Evolutionary conservation across 2,329 filamentous ascomycete species (phyloP).

Genomic region (Fusarium pseudocircinatum): DNA sequence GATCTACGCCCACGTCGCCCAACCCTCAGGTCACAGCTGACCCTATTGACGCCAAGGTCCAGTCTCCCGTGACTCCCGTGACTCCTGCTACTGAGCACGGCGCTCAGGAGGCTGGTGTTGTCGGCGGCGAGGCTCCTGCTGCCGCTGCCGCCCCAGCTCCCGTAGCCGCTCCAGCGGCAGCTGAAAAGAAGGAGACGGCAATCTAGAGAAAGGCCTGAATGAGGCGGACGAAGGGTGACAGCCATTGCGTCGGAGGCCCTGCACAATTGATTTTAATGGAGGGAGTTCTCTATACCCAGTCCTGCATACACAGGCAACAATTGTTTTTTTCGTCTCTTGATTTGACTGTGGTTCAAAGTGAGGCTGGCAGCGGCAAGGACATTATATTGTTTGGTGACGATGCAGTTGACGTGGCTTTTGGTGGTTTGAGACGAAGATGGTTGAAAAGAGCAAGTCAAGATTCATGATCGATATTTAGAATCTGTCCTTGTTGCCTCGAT

Average conservation of each 20-base stretch:
- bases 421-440: conserved; percentile 13
- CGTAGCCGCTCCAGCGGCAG: background rate
- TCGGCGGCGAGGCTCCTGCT: conserved; percentile 40
- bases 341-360: conserved; percentile 15
- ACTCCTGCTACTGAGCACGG: conserved; percentile 45
- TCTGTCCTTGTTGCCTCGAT: background rate
- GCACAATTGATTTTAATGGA: conserved; percentile 2
- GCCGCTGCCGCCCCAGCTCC: background rate
- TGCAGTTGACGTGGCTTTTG: conserved; percentile 15
- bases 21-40: conserved; percentile 22
- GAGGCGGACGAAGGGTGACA: conserved; percentile 32
- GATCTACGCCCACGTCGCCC: conserved; percentile 45
- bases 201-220: conserved; percentile 20
- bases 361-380: conserved; percentile 23
- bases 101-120: conserved; percentile 60
- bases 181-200: conserved; percentile 37
- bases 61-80: conserved; percentile 27
- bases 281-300: conserved; percentile 25
- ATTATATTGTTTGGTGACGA: background rate
- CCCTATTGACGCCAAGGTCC: conserved; percentile 31
- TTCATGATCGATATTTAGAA: background rate
- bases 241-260: background rate
- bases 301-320: conserved; percentile 17
- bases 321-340: background rate
- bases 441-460: conserved; percentile 14